These are phyloP conservation scores for Pelargonium cotyledonis DNA, from an alignment of 441 rosid species.

Conservation along the genomic window DNA sequence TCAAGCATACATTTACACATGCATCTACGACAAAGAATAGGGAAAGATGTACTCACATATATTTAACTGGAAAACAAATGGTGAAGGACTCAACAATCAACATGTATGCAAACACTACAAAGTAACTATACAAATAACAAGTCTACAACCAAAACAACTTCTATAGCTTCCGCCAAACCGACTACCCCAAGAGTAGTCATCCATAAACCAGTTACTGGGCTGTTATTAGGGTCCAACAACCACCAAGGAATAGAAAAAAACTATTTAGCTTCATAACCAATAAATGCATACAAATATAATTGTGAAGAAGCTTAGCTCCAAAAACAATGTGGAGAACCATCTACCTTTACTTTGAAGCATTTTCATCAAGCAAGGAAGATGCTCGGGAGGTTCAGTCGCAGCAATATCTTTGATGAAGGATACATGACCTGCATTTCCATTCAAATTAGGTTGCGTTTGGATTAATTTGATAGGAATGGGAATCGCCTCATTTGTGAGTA, in stretches of 20 bases:
- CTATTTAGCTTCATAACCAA: not conserved
- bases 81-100: not conserved
- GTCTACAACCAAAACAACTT: too few relatives aligned
- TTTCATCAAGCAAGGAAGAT: constrained; percentile 45
- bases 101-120: not conserved
- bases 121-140: not conserved
- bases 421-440: constrained; percentile 42
- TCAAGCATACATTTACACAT: not conserved
- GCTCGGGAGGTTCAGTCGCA: constrained; percentile 59
- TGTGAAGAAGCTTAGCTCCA: not conserved
- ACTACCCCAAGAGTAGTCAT: too few relatives aligned
- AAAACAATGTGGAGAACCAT: not conserved
- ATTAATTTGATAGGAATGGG: too few relatives aligned
- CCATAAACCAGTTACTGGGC: too few relatives aligned
- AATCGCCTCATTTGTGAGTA: too few relatives aligned
- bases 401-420: constrained; percentile 62
- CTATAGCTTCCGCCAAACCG: too few relatives aligned
- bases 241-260: not conserved
- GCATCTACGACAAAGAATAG: not conserved
- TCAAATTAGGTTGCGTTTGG: not conserved
- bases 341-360: constrained; percentile 60
- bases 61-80: not conserved
- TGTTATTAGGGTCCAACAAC: not conserved
- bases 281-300: not conserved
- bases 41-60: not conserved